Conservation (phyloP, 441 rosid genomes). For the Populus hybrid region DNA sequence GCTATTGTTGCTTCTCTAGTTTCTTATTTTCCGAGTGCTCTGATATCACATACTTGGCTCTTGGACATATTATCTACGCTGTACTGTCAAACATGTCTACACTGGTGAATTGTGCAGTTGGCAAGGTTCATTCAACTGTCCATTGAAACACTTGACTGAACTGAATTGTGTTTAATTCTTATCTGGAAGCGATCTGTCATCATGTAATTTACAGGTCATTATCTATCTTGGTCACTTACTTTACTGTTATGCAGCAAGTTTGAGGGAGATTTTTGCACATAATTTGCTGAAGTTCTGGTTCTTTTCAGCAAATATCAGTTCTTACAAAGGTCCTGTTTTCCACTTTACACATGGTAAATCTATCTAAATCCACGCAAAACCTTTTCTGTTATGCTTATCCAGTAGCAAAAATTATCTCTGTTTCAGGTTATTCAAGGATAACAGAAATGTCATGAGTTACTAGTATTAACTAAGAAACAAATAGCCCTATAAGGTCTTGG, state of each 20-base stretch:
- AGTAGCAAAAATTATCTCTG: background rate
- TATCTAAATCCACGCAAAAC: background rate
- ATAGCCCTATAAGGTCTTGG: background rate
- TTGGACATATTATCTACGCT: background rate
- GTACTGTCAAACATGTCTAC: background rate
- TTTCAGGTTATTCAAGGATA: background rate
- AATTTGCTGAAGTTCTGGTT: conserved; percentile 15
- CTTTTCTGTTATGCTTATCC: background rate
- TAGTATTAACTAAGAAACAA: background rate
- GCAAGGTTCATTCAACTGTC: background rate
- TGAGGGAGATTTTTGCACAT: background rate
- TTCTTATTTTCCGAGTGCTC: background rate
- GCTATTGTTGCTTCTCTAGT: background rate
- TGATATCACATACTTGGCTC: background rate
- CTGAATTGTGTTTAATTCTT: background rate
- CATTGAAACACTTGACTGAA: background rate
- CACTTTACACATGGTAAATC: conserved; percentile 26
- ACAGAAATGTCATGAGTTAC: background rate
- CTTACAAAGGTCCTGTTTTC: background rate
- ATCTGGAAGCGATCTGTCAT: background rate
- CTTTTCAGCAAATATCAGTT: conserved; percentile 5
- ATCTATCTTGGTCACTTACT: background rate
- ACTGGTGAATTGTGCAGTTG: background rate
- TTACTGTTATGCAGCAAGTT: background rate
- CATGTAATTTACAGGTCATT: background rate